Conservation (phyloP, 257 asterid species). For the Eucommia ulmoides region DNA sequence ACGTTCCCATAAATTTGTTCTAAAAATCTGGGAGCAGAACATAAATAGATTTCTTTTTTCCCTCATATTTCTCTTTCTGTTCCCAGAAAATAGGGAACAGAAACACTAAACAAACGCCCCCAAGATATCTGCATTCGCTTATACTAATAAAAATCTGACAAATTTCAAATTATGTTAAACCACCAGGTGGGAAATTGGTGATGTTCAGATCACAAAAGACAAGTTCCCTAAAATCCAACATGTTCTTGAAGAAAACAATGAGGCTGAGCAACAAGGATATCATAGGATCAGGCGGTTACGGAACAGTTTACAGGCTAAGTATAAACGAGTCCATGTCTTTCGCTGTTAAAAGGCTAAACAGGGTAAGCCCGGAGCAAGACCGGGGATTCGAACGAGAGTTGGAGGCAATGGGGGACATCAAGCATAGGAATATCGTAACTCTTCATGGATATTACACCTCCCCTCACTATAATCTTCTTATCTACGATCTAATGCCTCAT, state of each 20-base stretch:
- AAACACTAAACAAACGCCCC: no score
- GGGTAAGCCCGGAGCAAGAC: slow-evolving; percentile 50
- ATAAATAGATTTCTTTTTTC: no score
- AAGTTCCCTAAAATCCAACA: slow-evolving; percentile 28
- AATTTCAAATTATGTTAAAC: no score
- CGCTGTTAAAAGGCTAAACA: slow-evolving; percentile 61
- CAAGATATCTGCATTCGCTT: no score
- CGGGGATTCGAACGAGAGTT: slow-evolving; percentile 75
- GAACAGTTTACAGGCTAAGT: slow-evolving; percentile 67
- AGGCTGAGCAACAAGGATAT: slow-evolving; percentile 69
- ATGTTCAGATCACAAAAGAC: slow-evolving; percentile 49
- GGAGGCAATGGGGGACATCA: slow-evolving; percentile 83
- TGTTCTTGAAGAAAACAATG: slow-evolving; percentile 51
- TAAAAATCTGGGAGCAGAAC: no score
- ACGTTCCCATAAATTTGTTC: no score
- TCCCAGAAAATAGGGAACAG: no score
- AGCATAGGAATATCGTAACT: slow-evolving; percentile 71
- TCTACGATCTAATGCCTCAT: slow-evolving; percentile 83
- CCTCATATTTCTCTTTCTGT: no score
- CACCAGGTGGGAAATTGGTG: slow-evolving; percentile 87
- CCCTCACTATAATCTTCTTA: slow-evolving; percentile 65
- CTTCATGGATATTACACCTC: slow-evolving; percentile 78
- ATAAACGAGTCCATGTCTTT: slow-evolving; percentile 34
- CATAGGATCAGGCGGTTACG: slow-evolving; percentile 82
- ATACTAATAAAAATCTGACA: no score